Evolutionary conservation across 148 eudicot species (phyloP).

Genomic region (Polygonum aviculare): DNA sequence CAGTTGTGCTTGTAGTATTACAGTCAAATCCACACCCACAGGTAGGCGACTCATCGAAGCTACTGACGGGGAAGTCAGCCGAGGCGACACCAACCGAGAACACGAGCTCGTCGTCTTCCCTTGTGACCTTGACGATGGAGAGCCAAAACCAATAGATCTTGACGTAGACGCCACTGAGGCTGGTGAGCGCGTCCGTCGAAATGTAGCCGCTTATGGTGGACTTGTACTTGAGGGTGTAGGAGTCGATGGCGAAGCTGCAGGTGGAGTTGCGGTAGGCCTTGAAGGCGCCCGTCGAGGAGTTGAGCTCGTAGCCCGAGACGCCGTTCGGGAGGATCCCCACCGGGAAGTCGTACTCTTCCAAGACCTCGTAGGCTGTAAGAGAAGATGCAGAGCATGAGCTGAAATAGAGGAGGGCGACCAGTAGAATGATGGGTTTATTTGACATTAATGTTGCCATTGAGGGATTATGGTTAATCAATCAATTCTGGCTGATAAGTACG

Average conservation of each 20-base stretch:
- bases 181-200: slow-evolving; percentile 16
- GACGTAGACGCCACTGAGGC: slow-evolving; percentile 34
- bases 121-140: slow-evolving; percentile 26
- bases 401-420: neutral
- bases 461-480: too few species aligned
- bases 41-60: slow-evolving; percentile 36
- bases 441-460: neutral
- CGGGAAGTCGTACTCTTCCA: slow-evolving; percentile 34
- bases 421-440: too few species aligned
- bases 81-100: slow-evolving; percentile 41
- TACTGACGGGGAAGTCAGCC: slow-evolving; percentile 28
- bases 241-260: slow-evolving; percentile 30
- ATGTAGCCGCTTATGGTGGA: slow-evolving; percentile 32
- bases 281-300: slow-evolving; percentile 32
- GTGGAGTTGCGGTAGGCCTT: slow-evolving; percentile 21
- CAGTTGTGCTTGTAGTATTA: neutral
- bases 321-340: slow-evolving; percentile 43
- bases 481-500: neutral
- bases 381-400: neutral
- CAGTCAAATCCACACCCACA: slow-evolving; percentile 62
- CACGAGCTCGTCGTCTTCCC: slow-evolving; percentile 27
- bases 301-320: slow-evolving; percentile 29
- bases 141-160: slow-evolving; percentile 35
- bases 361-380: slow-evolving; percentile 27
- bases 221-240: slow-evolving; percentile 39